A percentile compares a stretch with the other conserved stretches of the same genome.
Conservation (phyloP, 306 rosid genomes). For the Sicyos baderoa region DNA sequence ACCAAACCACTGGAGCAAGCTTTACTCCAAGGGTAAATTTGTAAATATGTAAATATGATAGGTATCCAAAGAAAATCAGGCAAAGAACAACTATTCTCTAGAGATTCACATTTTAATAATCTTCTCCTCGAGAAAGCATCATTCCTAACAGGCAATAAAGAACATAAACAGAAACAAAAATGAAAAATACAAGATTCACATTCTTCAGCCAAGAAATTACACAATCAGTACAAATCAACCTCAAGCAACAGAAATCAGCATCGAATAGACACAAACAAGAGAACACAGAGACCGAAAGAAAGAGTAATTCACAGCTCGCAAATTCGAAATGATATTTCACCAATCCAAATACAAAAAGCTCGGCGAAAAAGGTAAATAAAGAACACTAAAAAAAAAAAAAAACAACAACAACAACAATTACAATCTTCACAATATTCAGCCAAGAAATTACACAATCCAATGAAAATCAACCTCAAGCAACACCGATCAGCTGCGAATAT, state of each 20-base stretch:
- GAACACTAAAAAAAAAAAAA: background rate
- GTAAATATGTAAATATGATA: background rate
- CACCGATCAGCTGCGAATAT: background rate
- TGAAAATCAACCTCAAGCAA: background rate
- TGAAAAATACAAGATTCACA: background rate
- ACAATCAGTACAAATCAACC: background rate
- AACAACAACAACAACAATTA: background rate
- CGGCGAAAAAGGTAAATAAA: background rate
- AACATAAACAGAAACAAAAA: background rate
- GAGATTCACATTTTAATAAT: background rate
- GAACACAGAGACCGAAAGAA: background rate
- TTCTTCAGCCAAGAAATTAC: background rate
- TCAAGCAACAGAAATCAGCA: background rate
- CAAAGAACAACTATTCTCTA: conserved; percentile 9
- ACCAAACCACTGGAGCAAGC: background rate
- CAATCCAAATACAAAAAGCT: background rate
- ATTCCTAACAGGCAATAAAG: background rate
- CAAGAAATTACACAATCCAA: background rate
- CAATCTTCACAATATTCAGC: background rate
- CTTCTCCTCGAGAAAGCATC: background rate
- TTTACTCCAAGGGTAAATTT: background rate
- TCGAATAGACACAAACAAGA: background rate
- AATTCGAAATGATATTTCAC: background rate
- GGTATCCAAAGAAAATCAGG: background rate
- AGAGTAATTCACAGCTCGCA: background rate